Base-by-base conservation (phyloP, 2,329 filamentous ascomycete genomes). In the Cladophialophora chaetospira region DNA sequence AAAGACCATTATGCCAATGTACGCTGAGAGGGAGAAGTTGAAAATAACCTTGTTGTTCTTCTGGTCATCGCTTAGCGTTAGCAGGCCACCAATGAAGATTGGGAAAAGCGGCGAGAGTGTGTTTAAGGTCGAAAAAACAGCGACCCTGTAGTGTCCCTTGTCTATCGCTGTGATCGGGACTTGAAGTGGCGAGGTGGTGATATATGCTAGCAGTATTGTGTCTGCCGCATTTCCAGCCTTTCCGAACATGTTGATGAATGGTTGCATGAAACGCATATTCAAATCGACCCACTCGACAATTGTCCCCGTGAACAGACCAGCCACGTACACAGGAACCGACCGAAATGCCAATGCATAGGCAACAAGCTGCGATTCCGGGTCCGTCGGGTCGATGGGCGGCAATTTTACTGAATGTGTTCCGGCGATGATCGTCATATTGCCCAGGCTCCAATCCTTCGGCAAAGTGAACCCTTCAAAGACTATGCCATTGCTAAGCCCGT, bases 331-430 rank as follows among this genome's bases (percentile, higher is more conserved):
- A n/a, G 52, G 52, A 8, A 25, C 52, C 2, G 52, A 55, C 2
- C 52, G 52, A 21, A 55, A 55, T n/a, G 50, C 17, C 13, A 55
- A 29, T 3, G 45, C 52, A 17, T 49, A 55, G 19, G 45, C 43
- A 28, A 55, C 35, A 13, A 51, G 48, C 48, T 51, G 33, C 19
- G 48, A 63, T 77, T 75, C 47, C 69, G 70, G 67, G 79, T 79
- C 36, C 13, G 47, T 51, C n/a, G 48, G 48, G 26, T 51, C 48
- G 15, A 51, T 51, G 23, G 48, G 48, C 21, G 48, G 48, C 48
- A 51, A 19, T 11, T 43, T 2, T 5, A 51, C 21, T 28, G 48
- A 42, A 25, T 51, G 35, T 1, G 29, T 11, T 9, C 48, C 48
- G 28, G 35, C 48, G 25, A n/a, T 17, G 15, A 51, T 15, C 6